Evolutionary conservation across 2,329 filamentous ascomycete genomes (phyloP), one percentile per base, ranked within the genome.

Genomic region (Alternaria metachromatica): DNA sequence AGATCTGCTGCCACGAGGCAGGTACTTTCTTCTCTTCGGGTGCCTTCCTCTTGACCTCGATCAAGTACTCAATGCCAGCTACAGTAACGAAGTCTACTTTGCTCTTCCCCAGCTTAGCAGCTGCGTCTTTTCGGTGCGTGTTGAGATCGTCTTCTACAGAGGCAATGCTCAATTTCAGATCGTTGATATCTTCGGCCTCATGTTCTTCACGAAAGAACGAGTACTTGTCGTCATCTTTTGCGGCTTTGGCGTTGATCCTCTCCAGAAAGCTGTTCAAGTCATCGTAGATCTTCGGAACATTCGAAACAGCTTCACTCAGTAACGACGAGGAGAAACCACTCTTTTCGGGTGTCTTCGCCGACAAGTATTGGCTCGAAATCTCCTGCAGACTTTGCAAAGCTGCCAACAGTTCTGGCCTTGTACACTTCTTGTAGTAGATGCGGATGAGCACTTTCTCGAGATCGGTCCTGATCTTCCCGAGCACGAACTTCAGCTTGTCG

Each of bases 361-460:
- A 84, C 1, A 87, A 83, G 75, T 93, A 98, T 72, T 96, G 91
- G 59, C 87, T 89, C 0, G 93, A 88, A 49, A 98, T 93, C 62
- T 85, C 87, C 73, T 97, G 94, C 61, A 99, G 84, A 0, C 92
- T 92, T 78, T 98, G 94, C 2, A 99, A 84, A 5, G 96, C 90
- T 1, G 88, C 88, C 3, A 98, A 85, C 5, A 99, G 88, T 79
- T 99, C 96, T 0, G 94, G 91, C 0, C 96, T 89, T 1, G 92
- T 92, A 79, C 94, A 98, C 82, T 97, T 97, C 54, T 94, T 94
- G 80, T 99, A 99, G 83, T 98, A 99, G 63, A 99, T 97, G 48
- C 96, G 89, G 73, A 98, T 94, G 49, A 99, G 84, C 65, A 92
- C 96, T 71, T 96, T 94, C 80, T 99, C 96, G 6, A 99, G 87